phyloP scores from a whole-genome alignment of 257 asterid species.

The Forsythia suspensa region DNA sequence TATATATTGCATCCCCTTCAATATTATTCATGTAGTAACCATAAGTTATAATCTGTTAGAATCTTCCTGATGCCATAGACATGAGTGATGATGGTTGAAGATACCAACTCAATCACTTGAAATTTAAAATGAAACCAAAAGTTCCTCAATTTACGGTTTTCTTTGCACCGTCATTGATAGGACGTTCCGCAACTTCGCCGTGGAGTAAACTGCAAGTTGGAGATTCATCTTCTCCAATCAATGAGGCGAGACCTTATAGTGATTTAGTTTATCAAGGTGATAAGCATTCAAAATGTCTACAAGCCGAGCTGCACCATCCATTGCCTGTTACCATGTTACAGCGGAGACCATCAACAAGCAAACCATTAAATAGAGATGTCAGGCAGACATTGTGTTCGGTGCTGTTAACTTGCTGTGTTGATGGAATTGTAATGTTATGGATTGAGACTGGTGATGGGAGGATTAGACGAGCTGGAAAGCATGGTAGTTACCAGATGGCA shows the following conservation, averaged over 20 bases:
- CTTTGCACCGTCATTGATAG: constrained; percentile 69
- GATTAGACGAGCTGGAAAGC: constrained; percentile 55
- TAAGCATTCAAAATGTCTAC: constrained; percentile 38
- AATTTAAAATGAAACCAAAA: constrained; percentile 33
- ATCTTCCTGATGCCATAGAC: too few relatives aligned
- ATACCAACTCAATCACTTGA: too few relatives aligned
- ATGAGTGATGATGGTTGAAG: too few relatives aligned
- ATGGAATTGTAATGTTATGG: constrained; percentile 93
- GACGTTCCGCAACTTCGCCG: constrained; percentile 80
- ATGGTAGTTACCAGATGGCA: too few relatives aligned
- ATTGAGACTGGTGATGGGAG: constrained; percentile 84
- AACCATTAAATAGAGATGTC: constrained; percentile 46
- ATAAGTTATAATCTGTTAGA: too few relatives aligned
- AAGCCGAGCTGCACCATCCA: constrained; percentile 73
- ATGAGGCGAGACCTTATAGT: constrained; percentile 41
- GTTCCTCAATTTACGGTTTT: constrained; percentile 76
- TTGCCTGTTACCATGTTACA: constrained; percentile 78
- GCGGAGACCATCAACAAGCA: constrained; percentile 83
- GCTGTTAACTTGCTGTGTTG: constrained; percentile 83
- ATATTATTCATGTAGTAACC: too few relatives aligned
- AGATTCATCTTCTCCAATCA: constrained; percentile 34
- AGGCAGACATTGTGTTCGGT: constrained; percentile 50
- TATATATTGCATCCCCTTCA: too few relatives aligned
- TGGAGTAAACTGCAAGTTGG: constrained; percentile 34
- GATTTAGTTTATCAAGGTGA: constrained; percentile 63